Evolutionary conservation across 1,284 basidiomycete species (phyloP).

Genomic region (Phaffia rhodozyma): DNA sequence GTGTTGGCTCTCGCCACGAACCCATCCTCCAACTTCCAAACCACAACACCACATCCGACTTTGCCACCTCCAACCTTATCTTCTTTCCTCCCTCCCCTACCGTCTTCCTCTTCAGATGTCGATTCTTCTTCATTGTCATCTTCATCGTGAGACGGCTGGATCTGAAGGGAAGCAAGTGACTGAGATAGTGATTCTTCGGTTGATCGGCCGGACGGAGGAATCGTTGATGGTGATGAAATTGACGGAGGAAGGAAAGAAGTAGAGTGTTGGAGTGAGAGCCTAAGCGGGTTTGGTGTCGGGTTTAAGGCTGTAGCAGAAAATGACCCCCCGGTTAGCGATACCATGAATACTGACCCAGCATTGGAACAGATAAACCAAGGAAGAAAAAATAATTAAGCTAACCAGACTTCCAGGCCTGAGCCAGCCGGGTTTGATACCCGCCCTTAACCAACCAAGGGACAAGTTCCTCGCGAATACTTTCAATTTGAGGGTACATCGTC

Average conservation of each 20-base stretch:
- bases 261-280: constrained; percentile 32
- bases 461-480: constrained; percentile 74
- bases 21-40: constrained; percentile 45
- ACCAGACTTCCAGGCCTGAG: constrained; percentile 30
- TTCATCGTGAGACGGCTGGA: not conserved
- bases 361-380: not conserved
- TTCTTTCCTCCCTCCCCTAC: constrained; percentile 1
- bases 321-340: not conserved
- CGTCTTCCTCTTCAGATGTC: constrained; percentile 14
- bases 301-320: constrained; percentile 27
- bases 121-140: constrained; percentile 4
- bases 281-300: constrained; percentile 31
- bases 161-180: too few species aligned
- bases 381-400: constrained; percentile 17
- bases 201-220: not conserved
- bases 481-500: constrained; percentile 47
- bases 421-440: constrained; percentile 45
- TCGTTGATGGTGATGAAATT: not conserved
- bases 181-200: too few species aligned
- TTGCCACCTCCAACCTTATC: constrained; percentile 19
- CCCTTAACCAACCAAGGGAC: constrained; percentile 79
- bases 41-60: constrained; percentile 19
- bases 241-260: constrained; percentile 23
- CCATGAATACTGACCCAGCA: not conserved
- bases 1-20: constrained; percentile 69